phyloP scores from a whole-genome alignment of 225 moss, liverwort and hornwort species.

The Polytrichum commune region DNA sequence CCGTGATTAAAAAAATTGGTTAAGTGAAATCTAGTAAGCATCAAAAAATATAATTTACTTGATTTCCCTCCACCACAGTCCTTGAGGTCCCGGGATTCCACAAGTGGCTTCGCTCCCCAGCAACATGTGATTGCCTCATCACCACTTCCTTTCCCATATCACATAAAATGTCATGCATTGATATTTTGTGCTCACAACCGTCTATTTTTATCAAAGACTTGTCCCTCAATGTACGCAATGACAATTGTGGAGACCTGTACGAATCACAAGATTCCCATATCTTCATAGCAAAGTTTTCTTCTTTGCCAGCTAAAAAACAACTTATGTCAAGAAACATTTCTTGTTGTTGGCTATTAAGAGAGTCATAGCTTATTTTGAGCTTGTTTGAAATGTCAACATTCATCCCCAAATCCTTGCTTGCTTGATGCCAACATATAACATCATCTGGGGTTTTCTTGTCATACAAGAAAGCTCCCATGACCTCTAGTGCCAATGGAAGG shows the following conservation, averaged over 20 bases:
- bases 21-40: too few species aligned
- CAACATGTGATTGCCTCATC: background rate
- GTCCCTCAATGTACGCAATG: background rate
- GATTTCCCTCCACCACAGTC: too few species aligned
- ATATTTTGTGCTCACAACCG: background rate
- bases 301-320: conserved; percentile 11
- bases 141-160: conserved; percentile 19
- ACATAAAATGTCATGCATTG: conserved; percentile 15
- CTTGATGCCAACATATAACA: background rate
- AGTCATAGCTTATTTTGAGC: conserved; percentile 9
- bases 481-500: conserved; percentile 2
- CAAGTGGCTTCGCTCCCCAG: background rate
- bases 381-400: conserved; percentile 13
- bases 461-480: background rate
- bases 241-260: background rate
- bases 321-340: conserved; percentile 16
- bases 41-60: too few species aligned
- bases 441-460: conserved; percentile 9
- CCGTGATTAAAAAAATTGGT: too few species aligned
- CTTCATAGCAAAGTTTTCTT: conserved; percentile 4
- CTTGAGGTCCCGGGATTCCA: background rate
- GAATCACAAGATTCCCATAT: conserved; percentile 16
- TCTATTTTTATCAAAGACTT: conserved; percentile 10
- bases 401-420: background rate
- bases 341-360: background rate